Evolutionary conservation across 345 rosid species (phyloP).

Genomic region (Ceriops zippeliana): DNA sequence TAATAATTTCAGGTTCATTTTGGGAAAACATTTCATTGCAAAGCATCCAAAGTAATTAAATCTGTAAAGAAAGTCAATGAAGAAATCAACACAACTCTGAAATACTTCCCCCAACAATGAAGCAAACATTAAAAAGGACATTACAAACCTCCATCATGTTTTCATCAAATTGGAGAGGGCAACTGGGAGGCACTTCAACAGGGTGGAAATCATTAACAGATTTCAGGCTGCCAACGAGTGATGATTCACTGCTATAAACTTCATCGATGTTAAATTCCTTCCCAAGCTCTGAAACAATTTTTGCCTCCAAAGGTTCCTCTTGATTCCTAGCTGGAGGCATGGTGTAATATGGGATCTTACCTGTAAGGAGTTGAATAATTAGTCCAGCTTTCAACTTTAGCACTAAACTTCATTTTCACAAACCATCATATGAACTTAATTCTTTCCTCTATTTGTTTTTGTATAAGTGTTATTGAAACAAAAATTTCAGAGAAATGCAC

Average conservation of each 20-base stretch:
- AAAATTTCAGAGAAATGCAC: slow-evolving; percentile 20
- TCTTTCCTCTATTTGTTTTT: neutral
- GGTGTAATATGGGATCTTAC: slow-evolving; percentile 84
- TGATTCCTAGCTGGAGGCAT: slow-evolving; percentile 76
- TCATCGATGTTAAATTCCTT: slow-evolving; percentile 83
- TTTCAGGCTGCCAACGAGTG: slow-evolving; percentile 88
- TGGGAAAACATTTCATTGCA: too few species aligned
- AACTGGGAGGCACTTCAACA: slow-evolving; percentile 70
- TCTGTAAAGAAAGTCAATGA: too few species aligned
- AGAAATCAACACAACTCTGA: too few species aligned
- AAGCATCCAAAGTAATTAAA: too few species aligned
- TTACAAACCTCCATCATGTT: slow-evolving; percentile 68
- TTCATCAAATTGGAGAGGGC: slow-evolving; percentile 64
- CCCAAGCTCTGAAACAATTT: slow-evolving; percentile 62
- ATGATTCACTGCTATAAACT: slow-evolving; percentile 71
- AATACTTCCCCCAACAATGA: too few species aligned
- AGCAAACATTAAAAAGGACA: neutral
- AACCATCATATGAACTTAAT: too few species aligned
- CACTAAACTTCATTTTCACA: neutral
- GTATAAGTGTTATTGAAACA: neutral
- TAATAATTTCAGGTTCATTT: too few species aligned
- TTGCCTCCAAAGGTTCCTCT: slow-evolving; percentile 65
- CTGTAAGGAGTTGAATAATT: slow-evolving; percentile 37
- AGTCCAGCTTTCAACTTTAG: neutral
- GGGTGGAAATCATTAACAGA: slow-evolving; percentile 57